Base-by-base conservation (phyloP, 23 red algal species). In the Gracilaria domingensis region DNA sequence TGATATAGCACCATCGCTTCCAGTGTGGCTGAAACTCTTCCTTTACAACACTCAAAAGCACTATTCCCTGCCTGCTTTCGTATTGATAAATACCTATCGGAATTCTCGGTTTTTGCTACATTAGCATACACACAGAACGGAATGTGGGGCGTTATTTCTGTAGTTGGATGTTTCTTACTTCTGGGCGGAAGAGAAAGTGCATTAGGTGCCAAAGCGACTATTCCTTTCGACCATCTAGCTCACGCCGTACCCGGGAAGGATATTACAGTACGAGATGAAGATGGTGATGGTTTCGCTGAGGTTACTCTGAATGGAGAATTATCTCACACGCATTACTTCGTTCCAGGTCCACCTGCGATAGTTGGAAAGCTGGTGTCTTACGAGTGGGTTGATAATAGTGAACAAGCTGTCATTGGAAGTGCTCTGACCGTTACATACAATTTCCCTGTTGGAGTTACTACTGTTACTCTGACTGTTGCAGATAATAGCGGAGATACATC, bases 311-410 rank as follows among this genome's bases (percentile, higher is more conserved):
- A 93, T 51, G 89, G 89, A 29, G 76, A 76, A 40, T 47, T 83
- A 32, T 93, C 89, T 26, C 89, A 93, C 36, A 93, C 77, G n/a
- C 89, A 93, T 83, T 93, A 84, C 23, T 93, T 93, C 36, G 42
- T 84, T 30, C 79, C 89, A 40, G 89, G 89, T 21, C 86, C 86
- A 11, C 86, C 86, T 56, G 74, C 74, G 11, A 73, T 89, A 42
- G 74, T 80, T 4, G 89, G 89, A 21, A 72, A 79, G 51, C 66
- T 93, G 8, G 45, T 93, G 5, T 74, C 62, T 6, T 93, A 83
- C 26, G 57, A 66, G 58, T 93, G 89, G 89, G 71, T 48, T 12
- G 70, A 84, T 42, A 84, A 60, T 26, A 83, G 58, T 45, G 54
- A 60, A 18, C 79, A 79, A 36, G 65, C 76, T 0, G 67, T 83